A percentile compares a stretch with the other conserved stretches of the same genome.
Conservation (phyloP, 345 rosid genomes). For the Eucalyptus fibrosa region DNA sequence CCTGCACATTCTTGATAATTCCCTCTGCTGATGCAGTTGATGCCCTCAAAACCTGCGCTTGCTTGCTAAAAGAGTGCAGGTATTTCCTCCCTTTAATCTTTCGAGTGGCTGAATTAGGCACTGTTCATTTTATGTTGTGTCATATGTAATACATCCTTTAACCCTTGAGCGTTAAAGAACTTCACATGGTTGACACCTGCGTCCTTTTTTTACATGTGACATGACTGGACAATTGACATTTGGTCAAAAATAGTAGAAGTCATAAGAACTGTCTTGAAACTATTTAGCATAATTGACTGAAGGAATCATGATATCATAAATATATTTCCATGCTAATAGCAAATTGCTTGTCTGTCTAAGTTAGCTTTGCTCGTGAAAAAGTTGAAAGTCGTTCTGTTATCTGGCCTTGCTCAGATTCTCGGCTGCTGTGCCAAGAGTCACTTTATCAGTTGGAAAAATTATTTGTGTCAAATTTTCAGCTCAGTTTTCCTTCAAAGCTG, state of each 20-base stretch:
- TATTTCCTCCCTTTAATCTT: constrained; percentile 2
- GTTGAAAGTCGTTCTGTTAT: not conserved
- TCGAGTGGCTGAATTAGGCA: not conserved
- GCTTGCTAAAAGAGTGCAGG: constrained; percentile 93
- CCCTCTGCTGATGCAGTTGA: constrained; percentile 91
- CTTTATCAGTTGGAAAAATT: not conserved
- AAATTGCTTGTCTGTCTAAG: not conserved
- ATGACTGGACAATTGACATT: not conserved
- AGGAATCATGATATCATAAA: not conserved
- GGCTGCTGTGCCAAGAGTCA: not conserved
- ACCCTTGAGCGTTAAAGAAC: not conserved
- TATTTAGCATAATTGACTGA: not conserved
- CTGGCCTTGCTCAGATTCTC: not conserved
- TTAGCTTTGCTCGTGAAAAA: not conserved
- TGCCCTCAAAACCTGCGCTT: constrained; percentile 88
- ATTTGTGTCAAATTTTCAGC: not conserved
- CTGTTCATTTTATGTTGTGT: not conserved
- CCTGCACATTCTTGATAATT: constrained; percentile 45
- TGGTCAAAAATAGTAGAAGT: not conserved
- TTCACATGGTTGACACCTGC: not conserved
- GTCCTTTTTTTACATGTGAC: not conserved
- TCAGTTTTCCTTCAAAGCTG: not conserved
- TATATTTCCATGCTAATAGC: not conserved
- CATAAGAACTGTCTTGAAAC: not conserved
- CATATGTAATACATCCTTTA: not conserved